Percentiles rank a stretch among this genome's conserved stretches.
Conservation (phyloP, 148 eudicot genomes). For the Bassia scoparia region DNA sequence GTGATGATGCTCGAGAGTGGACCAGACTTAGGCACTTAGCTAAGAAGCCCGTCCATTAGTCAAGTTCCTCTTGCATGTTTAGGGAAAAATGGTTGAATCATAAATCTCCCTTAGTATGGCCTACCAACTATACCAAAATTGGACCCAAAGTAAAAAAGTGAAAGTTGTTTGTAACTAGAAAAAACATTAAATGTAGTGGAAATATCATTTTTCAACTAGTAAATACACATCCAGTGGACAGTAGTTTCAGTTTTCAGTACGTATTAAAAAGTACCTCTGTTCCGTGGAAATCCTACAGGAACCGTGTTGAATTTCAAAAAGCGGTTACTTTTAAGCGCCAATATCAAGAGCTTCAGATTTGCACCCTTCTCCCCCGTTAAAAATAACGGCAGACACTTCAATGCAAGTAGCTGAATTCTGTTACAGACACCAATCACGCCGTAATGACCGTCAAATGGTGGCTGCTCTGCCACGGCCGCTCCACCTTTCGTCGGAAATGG, state of each 20-base stretch:
- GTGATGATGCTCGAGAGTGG: too few relatives aligned
- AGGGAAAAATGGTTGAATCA: too few relatives aligned
- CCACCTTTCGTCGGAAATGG: slow-evolving; percentile 52
- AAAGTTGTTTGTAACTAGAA: background rate
- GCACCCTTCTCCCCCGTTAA: slow-evolving; percentile 63
- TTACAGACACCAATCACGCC: slow-evolving; percentile 51
- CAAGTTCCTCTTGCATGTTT: too few relatives aligned
- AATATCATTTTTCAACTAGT: background rate
- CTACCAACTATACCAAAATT: too few relatives aligned
- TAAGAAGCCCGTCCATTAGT: too few relatives aligned
- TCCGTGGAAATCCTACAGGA: slow-evolving; percentile 35
- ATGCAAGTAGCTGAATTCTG: slow-evolving; percentile 60
- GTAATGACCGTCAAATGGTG: slow-evolving; percentile 59
- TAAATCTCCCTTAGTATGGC: too few relatives aligned
- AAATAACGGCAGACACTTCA: slow-evolving; percentile 61
- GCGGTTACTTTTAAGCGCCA: slow-evolving; percentile 66
- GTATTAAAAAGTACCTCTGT: slow-evolving; percentile 1
- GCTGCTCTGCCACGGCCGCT: slow-evolving; percentile 57
- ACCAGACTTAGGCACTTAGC: too few relatives aligned
- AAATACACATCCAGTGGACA: background rate
- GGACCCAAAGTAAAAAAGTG: background rate
- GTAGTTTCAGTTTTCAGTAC: background rate
- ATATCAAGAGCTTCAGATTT: slow-evolving; percentile 38
- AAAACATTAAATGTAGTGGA: background rate
- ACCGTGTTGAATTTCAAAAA: slow-evolving; percentile 42